Base-by-base conservation (phyloP, 108 stramenopile species). In the Cyclotella atomus region DNA sequence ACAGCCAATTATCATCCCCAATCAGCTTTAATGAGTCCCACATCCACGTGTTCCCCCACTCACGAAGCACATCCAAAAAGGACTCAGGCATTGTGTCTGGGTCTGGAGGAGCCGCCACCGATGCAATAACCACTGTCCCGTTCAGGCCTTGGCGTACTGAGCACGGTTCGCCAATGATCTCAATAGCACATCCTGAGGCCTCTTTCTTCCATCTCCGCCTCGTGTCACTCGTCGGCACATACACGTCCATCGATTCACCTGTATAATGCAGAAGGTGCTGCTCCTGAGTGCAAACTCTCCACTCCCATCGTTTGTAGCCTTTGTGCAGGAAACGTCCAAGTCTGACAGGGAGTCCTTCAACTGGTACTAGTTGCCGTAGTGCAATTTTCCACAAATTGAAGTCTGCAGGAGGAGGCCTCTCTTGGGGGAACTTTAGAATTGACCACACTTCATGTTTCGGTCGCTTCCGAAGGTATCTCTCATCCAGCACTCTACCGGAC, bases 1-100 rank as follows among this genome's bases (percentile, higher is more conserved):
- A 0, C 17, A 73, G 1, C 71, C 71, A 73, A n/a, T 38, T 27
- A 27, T 50, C 38, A 1, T 53, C 23, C 21, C 71, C 71, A 17
- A 36, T 43, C 0, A 63, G 15, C 0, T 17, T 24, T 0, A 64
- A 2, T 0, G 19, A 57, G 2, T 57, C 29, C 56, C 56, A 57
- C 33, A 73, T 53, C 71, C 62, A 73, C 0, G 35, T 55, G 27
- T 36, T 15, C 2, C 36, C 62, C 71, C 71, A 73, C 33, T 73
- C 36, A n/a, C 24, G 10, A 0, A 73, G 53, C 2, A 64, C 62
- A 24, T 73, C 62, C 8, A 23, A 32, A 14, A 61, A 61, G 14
- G 30, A 44, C 0, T 41, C 12, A 3, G 70, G 70, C 0, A 27
- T 10, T 19, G 6, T 19, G 0, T 15, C 24, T 36, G 23, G 60